phyloP scores from a whole-genome alignment of 345 rosid species.

The Laguncularia racemosa region DNA sequence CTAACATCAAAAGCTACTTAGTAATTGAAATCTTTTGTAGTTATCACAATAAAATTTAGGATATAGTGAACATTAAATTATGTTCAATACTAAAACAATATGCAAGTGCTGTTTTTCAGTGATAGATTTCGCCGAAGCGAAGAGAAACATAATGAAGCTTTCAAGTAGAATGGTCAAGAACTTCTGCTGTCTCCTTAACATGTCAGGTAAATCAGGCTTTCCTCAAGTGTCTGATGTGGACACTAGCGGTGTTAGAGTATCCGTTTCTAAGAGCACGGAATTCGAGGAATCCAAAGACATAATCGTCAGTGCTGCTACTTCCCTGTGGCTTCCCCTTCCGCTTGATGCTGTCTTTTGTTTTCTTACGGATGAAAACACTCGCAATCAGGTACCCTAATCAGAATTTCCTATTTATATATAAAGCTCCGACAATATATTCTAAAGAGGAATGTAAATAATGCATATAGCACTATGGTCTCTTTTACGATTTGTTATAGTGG shows the following conservation, averaged over 20 bases:
- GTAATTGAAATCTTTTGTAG: too few species aligned
- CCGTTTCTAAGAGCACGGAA: slow-evolving; percentile 26
- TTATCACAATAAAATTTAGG: too few species aligned
- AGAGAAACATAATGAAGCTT: slow-evolving; percentile 45
- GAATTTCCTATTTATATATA: neutral
- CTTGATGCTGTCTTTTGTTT: slow-evolving; percentile 31
- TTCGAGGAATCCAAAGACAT: slow-evolving; percentile 46
- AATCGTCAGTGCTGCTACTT: slow-evolving; percentile 52
- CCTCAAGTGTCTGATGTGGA: slow-evolving; percentile 33
- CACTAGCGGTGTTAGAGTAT: slow-evolving; percentile 46
- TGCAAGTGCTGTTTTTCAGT: slow-evolving; percentile 8
- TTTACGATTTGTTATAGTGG: slow-evolving; percentile 40
- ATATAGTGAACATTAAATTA: too few species aligned
- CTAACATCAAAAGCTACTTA: too few species aligned
- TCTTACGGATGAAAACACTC: slow-evolving; percentile 24
- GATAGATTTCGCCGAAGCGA: slow-evolving; percentile 22
- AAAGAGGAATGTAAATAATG: neutral
- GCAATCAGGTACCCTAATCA: slow-evolving; percentile 34
- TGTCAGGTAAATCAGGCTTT: slow-evolving; percentile 45
- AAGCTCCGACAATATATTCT: neutral
- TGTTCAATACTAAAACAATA: too few species aligned
- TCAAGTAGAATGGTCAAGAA: slow-evolving; percentile 54
- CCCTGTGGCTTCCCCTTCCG: slow-evolving; percentile 46
- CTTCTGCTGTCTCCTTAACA: slow-evolving; percentile 37
- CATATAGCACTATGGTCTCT: too few species aligned